A percentile compares a stretch with the other conserved stretches of the same genome.
These are phyloP conservation scores for Epichloe baconii DNA, from an alignment of 2,329 filamentous ascomycete species.

Conservation along the genomic window DNA sequence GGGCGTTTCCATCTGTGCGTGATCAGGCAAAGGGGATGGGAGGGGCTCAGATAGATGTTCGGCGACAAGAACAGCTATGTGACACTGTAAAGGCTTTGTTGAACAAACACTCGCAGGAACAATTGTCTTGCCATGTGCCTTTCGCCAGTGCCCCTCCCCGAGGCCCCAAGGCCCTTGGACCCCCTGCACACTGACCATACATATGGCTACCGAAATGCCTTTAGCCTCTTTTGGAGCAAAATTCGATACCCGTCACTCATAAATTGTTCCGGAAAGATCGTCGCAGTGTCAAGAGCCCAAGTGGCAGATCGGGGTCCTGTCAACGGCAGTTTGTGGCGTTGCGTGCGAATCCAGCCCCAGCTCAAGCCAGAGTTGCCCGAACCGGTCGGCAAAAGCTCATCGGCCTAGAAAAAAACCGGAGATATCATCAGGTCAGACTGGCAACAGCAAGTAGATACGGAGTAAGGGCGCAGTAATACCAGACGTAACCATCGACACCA, in stretches of 20 bases:
- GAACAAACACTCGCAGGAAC: too few species aligned
- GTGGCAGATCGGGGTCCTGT: neutral
- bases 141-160: too few species aligned
- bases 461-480: too few species aligned
- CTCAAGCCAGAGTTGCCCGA: neutral
- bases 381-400: neutral
- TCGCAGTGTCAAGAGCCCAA: neutral
- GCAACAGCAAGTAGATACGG: too few species aligned
- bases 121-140: too few species aligned
- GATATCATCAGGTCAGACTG: too few species aligned
- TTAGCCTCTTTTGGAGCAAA: neutral
- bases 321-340: neutral
- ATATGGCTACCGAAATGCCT: neutral
- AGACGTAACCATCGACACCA: neutral
- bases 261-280: neutral
- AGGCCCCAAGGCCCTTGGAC: too few species aligned
- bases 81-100: too few species aligned
- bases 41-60: neutral
- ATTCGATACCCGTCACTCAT: neutral
- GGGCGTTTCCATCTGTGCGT: neutral
- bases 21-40: neutral
- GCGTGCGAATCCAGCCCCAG: too few species aligned
- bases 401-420: too few species aligned
- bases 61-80: too few species aligned
- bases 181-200: neutral